A percentile compares a stretch with the other conserved stretches of the same genome.
Conservation (phyloP, 306 rosid genomes). For the Quercus dentata region DNA sequence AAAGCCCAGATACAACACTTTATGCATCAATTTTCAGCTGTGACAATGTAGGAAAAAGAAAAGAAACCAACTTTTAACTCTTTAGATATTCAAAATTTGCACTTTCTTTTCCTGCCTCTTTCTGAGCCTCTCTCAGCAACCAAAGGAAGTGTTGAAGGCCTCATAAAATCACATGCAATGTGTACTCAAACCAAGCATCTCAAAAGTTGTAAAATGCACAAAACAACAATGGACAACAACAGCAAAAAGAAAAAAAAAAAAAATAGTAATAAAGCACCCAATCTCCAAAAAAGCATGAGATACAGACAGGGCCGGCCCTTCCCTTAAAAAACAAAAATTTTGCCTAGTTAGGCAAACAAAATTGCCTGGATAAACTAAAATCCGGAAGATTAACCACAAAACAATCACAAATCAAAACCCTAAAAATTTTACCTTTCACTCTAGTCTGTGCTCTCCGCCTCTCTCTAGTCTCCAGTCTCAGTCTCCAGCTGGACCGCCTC, state of each 20-base stretch:
- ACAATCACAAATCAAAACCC: no score
- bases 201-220: background rate
- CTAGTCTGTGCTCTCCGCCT: no score
- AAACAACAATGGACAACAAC: background rate
- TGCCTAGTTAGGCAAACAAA: no score
- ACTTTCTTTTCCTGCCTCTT: background rate
- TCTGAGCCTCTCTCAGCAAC: background rate
- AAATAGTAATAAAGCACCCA: background rate
- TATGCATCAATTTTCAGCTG: background rate
- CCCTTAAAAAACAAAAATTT: no score
- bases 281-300: background rate
- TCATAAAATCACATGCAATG: background rate
- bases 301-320: background rate
- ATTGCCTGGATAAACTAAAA: no score
- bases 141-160: background rate
- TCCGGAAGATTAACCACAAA: no score
- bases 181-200: background rate
- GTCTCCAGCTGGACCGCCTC: no score
- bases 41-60: background rate
- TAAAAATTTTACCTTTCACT: no score
- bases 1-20: background rate
- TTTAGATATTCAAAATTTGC: background rate
- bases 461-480: no score
- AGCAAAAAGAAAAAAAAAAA: no score
- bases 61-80: background rate